Evolutionary conservation across 1,284 basidiomycete genomes (phyloP).

Genomic region (Tilletia setariae): DNA sequence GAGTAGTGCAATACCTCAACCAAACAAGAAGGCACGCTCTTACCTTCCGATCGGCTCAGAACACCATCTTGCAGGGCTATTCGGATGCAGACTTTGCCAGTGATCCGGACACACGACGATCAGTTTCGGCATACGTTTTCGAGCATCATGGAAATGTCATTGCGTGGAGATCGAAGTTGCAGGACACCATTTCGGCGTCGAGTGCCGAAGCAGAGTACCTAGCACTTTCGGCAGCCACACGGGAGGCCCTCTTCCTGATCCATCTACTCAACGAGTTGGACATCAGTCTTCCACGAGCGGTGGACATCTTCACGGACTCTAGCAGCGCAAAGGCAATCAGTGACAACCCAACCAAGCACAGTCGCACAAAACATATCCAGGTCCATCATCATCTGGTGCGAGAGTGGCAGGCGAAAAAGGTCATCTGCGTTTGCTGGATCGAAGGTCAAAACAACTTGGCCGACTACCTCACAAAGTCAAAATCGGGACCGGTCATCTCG

Average conservation of each 20-base stretch:
- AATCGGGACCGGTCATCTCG: no score
- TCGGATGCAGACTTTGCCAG: background rate
- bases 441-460: background rate
- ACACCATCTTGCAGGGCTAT: background rate
- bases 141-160: background rate
- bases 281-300: background rate
- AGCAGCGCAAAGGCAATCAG: background rate
- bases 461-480: background rate
- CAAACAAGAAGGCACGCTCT: background rate
- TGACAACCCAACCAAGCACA: background rate
- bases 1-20: background rate
- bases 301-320: background rate
- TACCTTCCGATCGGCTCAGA: background rate
- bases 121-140: background rate
- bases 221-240: background rate
- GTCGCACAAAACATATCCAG: conserved; percentile 1
- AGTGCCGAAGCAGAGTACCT: background rate
- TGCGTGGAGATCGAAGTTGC: background rate
- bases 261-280: background rate
- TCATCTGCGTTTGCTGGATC: background rate
- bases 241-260: background rate
- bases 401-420: background rate
- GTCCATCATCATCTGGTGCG: background rate
- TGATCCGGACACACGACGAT: background rate
- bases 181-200: background rate